Evolutionary conservation across 164 flowering plant species (phyloP), one percentile per base, ranked within the genome.

Genomic region (Magnolia changhungtana): DNA sequence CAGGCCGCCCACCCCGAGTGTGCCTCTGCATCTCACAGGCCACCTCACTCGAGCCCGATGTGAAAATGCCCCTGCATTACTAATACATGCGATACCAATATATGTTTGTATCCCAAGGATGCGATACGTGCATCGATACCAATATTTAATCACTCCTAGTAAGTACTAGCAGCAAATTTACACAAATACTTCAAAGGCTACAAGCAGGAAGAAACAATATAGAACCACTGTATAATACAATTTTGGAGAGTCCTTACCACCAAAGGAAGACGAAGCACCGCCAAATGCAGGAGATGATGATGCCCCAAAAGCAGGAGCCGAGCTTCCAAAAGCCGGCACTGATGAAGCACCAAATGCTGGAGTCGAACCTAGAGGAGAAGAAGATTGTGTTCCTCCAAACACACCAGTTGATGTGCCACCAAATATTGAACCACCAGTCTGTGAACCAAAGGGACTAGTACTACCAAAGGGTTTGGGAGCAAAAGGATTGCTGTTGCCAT

Each of bases 371-470:
- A 91, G 79, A 8, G 94, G 89, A 51, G 98, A 88, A 67, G 96
- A 88, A 18, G 94, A 68, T 69, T 89, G 96, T 21, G 88, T 66
- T 7, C 89, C 85, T 63, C 98, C 98, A 86, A 94, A 96, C 7
- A 91, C 96, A 50, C 99, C 98, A 72, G 99, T 96, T 58, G 99
- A 89, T 19, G 90, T 94, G 74, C 96, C 89, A 51, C 99, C 98
- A 83, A 96, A 96, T 59, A 93, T 78, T 69, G 98, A 90, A 64
- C 88, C 77, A 66, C 97, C 96, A n/a, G 97, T 85, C 61, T 95
- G 98, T 10, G 94, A 79, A 73, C 97, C 98, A 85, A 94, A 94
- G 20, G 96, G 91, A 14, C 83, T 81, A 18, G 96, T 81, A 64
- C 84, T 89, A 51, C 92, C 96, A 87, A 96, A 94, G 29, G 98